Evolutionary conservation across 164 flowering plant genomes (phyloP).

Genomic region (Nelumbo lutea): DNA sequence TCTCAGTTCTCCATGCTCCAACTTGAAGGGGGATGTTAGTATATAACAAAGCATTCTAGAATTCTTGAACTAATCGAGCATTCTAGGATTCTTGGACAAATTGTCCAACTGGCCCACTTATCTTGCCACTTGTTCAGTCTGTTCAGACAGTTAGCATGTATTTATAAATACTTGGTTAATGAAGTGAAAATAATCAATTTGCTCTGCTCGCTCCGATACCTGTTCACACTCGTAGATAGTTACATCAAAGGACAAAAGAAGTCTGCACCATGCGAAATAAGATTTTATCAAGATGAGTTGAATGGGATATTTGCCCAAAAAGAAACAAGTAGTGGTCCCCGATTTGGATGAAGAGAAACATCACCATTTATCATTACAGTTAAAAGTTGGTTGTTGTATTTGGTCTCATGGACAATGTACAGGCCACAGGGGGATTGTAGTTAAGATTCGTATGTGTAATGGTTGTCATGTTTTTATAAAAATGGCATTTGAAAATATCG

Average conservation of each 20-base stretch:
- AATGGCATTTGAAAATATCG: constrained; percentile 6
- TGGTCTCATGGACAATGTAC: constrained; percentile 12
- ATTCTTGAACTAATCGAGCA: too few relatives aligned
- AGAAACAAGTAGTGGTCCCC: constrained; percentile 13
- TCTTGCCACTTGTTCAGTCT: too few relatives aligned
- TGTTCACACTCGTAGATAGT: too few relatives aligned
- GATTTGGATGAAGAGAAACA: constrained; percentile 15
- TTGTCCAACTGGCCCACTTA: too few relatives aligned
- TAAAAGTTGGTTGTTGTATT: constrained; percentile 15
- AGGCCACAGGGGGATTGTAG: constrained; percentile 10
- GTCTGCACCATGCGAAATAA: constrained; percentile 14
- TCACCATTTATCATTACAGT: constrained; percentile 13
- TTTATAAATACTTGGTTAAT: too few relatives aligned
- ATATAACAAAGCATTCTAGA: too few relatives aligned
- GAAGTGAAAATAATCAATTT: too few relatives aligned
- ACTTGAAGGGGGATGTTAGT: too few relatives aligned
- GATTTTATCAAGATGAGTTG: constrained; percentile 9
- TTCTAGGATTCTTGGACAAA: too few relatives aligned
- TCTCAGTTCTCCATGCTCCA: too few relatives aligned
- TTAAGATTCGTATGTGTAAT: constrained; percentile 17
- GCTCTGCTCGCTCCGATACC: too few relatives aligned
- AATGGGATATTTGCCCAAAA: constrained; percentile 12
- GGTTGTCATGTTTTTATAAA: constrained; percentile 15
- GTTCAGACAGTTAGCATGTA: too few relatives aligned
- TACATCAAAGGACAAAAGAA: constrained; percentile 14